Evolutionary conservation across 495 filamentous ascomycete species (phyloP).

Genomic region (Clohesyomyces aquaticus): DNA sequence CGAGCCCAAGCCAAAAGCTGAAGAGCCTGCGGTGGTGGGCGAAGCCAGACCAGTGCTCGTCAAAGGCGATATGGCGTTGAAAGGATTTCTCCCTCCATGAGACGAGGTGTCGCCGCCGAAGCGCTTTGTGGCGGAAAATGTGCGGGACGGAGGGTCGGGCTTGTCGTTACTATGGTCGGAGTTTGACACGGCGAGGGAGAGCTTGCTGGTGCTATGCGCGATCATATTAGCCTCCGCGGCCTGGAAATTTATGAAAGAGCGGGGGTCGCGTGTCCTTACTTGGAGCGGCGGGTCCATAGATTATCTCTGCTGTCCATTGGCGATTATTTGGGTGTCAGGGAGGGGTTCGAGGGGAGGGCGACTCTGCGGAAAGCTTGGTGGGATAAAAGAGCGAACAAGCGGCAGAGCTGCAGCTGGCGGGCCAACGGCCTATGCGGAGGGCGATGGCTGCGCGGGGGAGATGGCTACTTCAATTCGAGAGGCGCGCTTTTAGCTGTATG

Average conservation of each 20-base stretch:
- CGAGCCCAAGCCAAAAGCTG: constrained; percentile 89
- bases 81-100: constrained; percentile 80
- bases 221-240: constrained; percentile 18
- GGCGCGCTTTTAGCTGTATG: neutral
- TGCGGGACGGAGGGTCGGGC: constrained; percentile 68
- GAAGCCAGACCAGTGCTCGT: constrained; percentile 73
- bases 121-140: constrained; percentile 66
- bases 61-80: constrained; percentile 76
- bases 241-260: constrained; percentile 12
- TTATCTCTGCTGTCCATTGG: constrained; percentile 61
- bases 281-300: constrained; percentile 90
- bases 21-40: constrained; percentile 83
- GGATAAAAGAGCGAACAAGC: constrained; percentile 41
- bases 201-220: constrained; percentile 73
- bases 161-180: constrained; percentile 61
- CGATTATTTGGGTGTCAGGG: neutral
- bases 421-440: constrained; percentile 29
- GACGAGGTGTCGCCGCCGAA: constrained; percentile 77
- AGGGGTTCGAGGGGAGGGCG: neutral
- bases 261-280: constrained; percentile 59
- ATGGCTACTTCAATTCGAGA: neutral
- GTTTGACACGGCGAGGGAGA: constrained; percentile 78
- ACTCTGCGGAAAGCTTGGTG: constrained; percentile 36
- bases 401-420: constrained; percentile 29
- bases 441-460: neutral